A percentile compares a stretch with the other conserved stretches of the same genome.
Evolutionary conservation across 2,329 filamentous ascomycete genomes (phyloP).

Genomic region (Fusarium pilosicola): DNA sequence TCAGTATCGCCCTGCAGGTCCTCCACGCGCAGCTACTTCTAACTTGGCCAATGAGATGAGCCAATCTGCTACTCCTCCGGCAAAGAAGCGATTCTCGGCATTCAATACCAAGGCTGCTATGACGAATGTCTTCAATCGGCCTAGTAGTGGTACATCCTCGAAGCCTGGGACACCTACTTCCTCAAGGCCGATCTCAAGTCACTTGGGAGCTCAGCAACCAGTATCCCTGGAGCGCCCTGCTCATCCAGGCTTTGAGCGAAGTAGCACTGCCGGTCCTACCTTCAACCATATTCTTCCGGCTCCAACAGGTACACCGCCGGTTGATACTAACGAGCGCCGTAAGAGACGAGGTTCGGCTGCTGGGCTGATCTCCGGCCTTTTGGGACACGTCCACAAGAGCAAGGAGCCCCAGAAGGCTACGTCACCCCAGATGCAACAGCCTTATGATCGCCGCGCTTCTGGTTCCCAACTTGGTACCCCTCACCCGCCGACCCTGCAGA

Average conservation of each 20-base stretch:
- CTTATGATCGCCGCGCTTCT: slow-evolving; percentile 15
- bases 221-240: slow-evolving; percentile 27
- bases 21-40: slow-evolving; percentile 39
- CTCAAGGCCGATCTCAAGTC: slow-evolving; percentile 27
- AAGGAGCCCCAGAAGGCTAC: slow-evolving; percentile 22
- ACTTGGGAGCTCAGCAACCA: slow-evolving; percentile 21
- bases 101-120: slow-evolving; percentile 48
- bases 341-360: slow-evolving; percentile 46
- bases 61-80: slow-evolving; percentile 16
- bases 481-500: not conserved
- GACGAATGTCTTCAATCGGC: slow-evolving; percentile 43
- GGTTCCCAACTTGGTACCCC: slow-evolving; percentile 3
- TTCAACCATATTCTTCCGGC: slow-evolving; percentile 26
- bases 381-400: slow-evolving; percentile 42
- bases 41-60: slow-evolving; percentile 35
- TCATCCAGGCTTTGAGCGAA: slow-evolving; percentile 32
- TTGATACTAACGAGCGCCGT: slow-evolving; percentile 33
- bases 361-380: slow-evolving; percentile 44
- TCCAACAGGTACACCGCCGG: not conserved
- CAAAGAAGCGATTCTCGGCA: slow-evolving; percentile 60
- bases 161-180: slow-evolving; percentile 36
- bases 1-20: slow-evolving; percentile 26
- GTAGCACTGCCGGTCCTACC: slow-evolving; percentile 38
- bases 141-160: slow-evolving; percentile 22
- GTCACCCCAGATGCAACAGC: slow-evolving; percentile 23